Conservation (phyloP, 2,329 filamentous ascomycete species). For the Neocucurbitaria cava region DNA sequence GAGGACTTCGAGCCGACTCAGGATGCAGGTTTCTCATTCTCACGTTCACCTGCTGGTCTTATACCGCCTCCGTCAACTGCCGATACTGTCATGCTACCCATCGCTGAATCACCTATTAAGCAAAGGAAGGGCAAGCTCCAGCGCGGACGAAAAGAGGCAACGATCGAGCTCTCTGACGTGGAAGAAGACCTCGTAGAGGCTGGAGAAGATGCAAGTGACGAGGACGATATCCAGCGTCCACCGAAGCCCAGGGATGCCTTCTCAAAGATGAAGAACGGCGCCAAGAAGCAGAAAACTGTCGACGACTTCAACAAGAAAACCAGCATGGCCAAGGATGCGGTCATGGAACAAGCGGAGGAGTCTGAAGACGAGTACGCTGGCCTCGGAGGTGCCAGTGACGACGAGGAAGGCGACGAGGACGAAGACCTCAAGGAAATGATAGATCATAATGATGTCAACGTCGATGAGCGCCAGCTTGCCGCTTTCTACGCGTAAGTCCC, state of each 20-base stretch:
- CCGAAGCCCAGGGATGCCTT: conserved; percentile 65
- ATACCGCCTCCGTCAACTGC: conserved; percentile 71
- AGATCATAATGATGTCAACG: conserved; percentile 77
- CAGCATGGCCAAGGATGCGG: conserved; percentile 81
- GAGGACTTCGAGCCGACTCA: conserved; percentile 81
- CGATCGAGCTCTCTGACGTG: conserved; percentile 54
- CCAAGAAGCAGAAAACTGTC: conserved; percentile 58
- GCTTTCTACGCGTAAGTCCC: conserved; percentile 83
- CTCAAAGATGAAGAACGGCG: conserved; percentile 71
- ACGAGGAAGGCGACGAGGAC: conserved; percentile 79
- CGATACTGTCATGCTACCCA: conserved; percentile 68
- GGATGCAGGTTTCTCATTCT: conserved; percentile 76
- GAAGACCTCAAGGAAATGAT: conserved; percentile 86
- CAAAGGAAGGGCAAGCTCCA: conserved; percentile 66
- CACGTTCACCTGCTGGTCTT: conserved; percentile 70
- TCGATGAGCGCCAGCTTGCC: conserved; percentile 80
- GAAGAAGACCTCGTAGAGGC: conserved; percentile 48
- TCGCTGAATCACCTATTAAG: conserved; percentile 70
- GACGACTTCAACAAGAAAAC: conserved; percentile 80
- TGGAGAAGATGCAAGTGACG: conserved; percentile 29
- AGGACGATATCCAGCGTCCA: conserved; percentile 38
- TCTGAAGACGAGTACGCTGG: conserved; percentile 98
- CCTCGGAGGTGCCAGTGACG: conserved; percentile 86
- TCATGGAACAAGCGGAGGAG: conserved; percentile 94
- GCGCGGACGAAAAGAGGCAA: conserved; percentile 50